Evolutionary conservation across 2,329 filamentous ascomycete genomes (phyloP).

Genomic region (Cadophora sp.): DNA sequence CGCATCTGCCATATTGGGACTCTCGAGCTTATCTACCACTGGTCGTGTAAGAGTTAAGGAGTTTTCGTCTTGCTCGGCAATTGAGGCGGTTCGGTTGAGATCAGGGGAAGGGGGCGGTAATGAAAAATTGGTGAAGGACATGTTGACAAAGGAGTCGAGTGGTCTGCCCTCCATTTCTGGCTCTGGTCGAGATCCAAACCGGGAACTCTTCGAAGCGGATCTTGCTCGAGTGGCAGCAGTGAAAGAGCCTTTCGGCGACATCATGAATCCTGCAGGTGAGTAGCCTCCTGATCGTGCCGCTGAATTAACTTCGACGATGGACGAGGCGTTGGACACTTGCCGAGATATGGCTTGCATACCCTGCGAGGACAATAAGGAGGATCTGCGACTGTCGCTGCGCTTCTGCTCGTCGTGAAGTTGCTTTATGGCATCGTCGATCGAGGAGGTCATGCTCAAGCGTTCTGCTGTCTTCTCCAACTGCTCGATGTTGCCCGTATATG

Average conservation of each 20-base stretch:
- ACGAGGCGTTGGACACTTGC: conserved; percentile 57
- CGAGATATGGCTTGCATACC: conserved; percentile 45
- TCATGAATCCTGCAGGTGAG: conserved; percentile 71
- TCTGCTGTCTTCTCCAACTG: conserved; percentile 79
- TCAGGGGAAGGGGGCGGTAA: conserved; percentile 34
- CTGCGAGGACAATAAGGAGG: conserved; percentile 63
- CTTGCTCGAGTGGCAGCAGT: conserved; percentile 54
- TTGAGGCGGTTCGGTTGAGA: conserved; percentile 36
- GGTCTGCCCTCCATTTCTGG: conserved; percentile 46
- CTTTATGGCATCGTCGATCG: conserved; percentile 79
- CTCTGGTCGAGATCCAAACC: conserved; percentile 43
- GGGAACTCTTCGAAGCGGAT: conserved; percentile 61
- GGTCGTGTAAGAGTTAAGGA: conserved; percentile 38
- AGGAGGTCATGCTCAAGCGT: conserved; percentile 73
- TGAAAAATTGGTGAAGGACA: conserved; percentile 30
- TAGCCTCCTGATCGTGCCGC: conserved; percentile 73
- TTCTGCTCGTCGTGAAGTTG: conserved; percentile 76
- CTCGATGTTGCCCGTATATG: conserved; percentile 71
- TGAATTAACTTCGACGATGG: conserved; percentile 74
- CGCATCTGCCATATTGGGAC: conserved; percentile 23
- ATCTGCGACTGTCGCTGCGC: conserved; percentile 70
- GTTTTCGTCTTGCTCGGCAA: conserved; percentile 41
- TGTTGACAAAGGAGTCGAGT: conserved; percentile 44
- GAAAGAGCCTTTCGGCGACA: conserved; percentile 70
- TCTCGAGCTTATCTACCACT: conserved; percentile 32